Conservation (phyloP, 2,329 filamentous ascomycete genomes). For the Hypoxylon sp. region DNA sequence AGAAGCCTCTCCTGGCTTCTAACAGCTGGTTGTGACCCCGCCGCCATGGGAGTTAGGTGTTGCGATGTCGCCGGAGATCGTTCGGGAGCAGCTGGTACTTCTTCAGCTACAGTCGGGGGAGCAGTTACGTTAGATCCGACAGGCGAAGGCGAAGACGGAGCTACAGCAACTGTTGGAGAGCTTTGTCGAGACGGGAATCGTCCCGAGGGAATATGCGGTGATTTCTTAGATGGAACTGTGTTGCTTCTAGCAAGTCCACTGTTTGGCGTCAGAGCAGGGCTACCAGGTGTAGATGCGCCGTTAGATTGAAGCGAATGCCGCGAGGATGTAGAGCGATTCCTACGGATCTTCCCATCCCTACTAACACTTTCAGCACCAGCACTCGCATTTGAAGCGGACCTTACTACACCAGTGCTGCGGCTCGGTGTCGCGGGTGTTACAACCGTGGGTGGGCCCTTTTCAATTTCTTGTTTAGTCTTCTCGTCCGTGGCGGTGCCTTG, state of each 20-base stretch:
- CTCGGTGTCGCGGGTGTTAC: constrained; percentile 65
- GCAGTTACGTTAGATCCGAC: constrained; percentile 59
- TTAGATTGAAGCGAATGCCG: constrained; percentile 83
- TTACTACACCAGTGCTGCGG: constrained; percentile 69
- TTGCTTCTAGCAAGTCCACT: constrained; percentile 79
- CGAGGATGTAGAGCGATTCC: constrained; percentile 95
- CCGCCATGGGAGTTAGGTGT: constrained; percentile 53
- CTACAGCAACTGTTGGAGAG: constrained; percentile 54
- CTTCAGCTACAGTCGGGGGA: constrained; percentile 54
- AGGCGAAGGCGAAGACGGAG: constrained; percentile 66
- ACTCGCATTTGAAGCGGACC: constrained; percentile 90
- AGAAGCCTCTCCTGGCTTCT: constrained; percentile 66
- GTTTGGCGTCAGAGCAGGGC: constrained; percentile 70
- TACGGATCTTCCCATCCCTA: constrained; percentile 82
- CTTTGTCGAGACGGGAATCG: constrained; percentile 70
- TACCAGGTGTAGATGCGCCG: constrained; percentile 78
- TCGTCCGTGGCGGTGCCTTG: constrained; percentile 98
- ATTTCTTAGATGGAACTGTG: constrained; percentile 92
- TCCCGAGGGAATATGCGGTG: constrained; percentile 76
- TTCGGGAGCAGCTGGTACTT: constrained; percentile 47
- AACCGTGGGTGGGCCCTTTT: constrained; percentile 76
- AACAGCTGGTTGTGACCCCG: constrained; percentile 55
- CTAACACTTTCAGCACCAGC: constrained; percentile 89
- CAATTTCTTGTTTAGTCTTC: constrained; percentile 74
- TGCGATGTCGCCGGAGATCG: constrained; percentile 51